A percentile compares a stretch with the other conserved stretches of the same genome.
Evolutionary conservation across 1,284 basidiomycete genomes (phyloP).

Genomic region (Fomitiporia mediterranea): DNA sequence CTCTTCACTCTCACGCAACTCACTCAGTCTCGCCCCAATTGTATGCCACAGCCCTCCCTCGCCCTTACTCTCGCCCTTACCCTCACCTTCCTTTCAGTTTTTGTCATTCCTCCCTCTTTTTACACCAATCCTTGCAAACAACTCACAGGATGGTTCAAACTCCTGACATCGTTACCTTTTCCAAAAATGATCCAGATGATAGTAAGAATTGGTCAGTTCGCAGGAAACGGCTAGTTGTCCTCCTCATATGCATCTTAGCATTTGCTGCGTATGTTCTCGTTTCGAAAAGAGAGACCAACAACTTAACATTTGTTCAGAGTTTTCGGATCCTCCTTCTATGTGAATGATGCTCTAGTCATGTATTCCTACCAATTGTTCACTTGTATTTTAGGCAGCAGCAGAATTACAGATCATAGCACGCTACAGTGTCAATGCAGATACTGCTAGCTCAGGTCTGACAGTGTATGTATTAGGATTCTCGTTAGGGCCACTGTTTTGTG

Average conservation of each 20-base stretch:
- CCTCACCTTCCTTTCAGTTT: too few species aligned
- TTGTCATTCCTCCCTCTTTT: too few species aligned
- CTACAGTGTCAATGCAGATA: conserved; percentile 24
- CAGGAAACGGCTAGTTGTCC: conserved; percentile 11
- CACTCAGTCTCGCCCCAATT: too few species aligned
- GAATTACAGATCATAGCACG: conserved; percentile 23
- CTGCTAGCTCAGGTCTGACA: conserved; percentile 26
- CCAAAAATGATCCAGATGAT: conserved; percentile 12
- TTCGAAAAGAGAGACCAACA: background rate
- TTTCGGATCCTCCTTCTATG: conserved; percentile 26
- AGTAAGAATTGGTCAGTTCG: conserved; percentile 10
- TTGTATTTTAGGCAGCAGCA: conserved; percentile 24
- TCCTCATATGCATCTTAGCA: conserved; percentile 19
- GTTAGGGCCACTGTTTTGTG: conserved; percentile 27
- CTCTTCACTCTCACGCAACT: too few species aligned
- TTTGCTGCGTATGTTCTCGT: conserved; percentile 19
- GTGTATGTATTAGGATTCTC: conserved; percentile 29
- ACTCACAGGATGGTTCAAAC: too few species aligned
- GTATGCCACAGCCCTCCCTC: too few species aligned
- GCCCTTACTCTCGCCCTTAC: too few species aligned
- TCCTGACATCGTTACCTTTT: conserved; percentile 10
- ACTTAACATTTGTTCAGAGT: conserved; percentile 7
- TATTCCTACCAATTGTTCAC: background rate
- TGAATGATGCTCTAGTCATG: conserved; percentile 17
- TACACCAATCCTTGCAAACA: too few species aligned